Percentiles rank a stretch among this genome's conserved stretches.
These are phyloP conservation scores for Blastomyces parvus DNA, from an alignment of 2,329 filamentous ascomycete species.

Conservation along the genomic window DNA sequence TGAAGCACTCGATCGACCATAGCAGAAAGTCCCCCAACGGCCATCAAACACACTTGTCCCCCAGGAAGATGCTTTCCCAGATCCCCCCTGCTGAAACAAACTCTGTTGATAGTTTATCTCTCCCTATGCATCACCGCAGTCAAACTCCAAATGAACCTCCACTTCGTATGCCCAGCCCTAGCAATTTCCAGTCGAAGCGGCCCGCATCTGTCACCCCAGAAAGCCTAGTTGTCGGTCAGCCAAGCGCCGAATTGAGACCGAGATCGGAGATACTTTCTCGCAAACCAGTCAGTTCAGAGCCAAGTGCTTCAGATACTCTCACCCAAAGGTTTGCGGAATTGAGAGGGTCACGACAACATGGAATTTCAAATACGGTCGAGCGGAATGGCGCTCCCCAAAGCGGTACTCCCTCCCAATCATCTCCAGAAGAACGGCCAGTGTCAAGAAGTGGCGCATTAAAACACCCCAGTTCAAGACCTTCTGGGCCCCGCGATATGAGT, in stretches of 20 bases:
- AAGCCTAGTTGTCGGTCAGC: neutral
- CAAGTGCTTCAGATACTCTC: slow-evolving; percentile 26
- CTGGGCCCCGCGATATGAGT: slow-evolving; percentile 38
- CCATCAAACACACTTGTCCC: neutral
- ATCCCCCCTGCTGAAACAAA: neutral
- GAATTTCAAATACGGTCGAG: slow-evolving; percentile 11
- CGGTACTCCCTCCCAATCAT: neutral
- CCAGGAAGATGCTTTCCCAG: neutral
- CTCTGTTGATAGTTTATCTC: neutral
- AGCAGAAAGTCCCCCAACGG: slow-evolving; percentile 9
- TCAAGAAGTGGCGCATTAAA: slow-evolving; percentile 6
- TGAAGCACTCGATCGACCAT: slow-evolving; percentile 32
- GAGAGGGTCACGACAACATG: slow-evolving; percentile 21
- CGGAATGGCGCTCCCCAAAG: slow-evolving; percentile 10
- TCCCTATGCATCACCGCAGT: neutral
- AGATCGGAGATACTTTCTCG: slow-evolving; percentile 20
- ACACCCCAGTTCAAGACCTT: slow-evolving; percentile 23
- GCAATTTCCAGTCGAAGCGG: slow-evolving; percentile 25
- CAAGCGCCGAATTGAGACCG: slow-evolving; percentile 17
- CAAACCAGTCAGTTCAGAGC: slow-evolving; percentile 9
- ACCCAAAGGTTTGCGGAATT: slow-evolving; percentile 36
- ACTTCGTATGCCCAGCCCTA: slow-evolving; percentile 32
- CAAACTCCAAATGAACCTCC: slow-evolving; percentile 1
- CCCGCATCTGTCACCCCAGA: neutral
- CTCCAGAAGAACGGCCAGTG: slow-evolving; percentile 2